Evolutionary conservation across 2,329 filamentous ascomycete species (phyloP), one percentile per base, ranked within the genome.

Genomic region (Fusarium algeriense): DNA sequence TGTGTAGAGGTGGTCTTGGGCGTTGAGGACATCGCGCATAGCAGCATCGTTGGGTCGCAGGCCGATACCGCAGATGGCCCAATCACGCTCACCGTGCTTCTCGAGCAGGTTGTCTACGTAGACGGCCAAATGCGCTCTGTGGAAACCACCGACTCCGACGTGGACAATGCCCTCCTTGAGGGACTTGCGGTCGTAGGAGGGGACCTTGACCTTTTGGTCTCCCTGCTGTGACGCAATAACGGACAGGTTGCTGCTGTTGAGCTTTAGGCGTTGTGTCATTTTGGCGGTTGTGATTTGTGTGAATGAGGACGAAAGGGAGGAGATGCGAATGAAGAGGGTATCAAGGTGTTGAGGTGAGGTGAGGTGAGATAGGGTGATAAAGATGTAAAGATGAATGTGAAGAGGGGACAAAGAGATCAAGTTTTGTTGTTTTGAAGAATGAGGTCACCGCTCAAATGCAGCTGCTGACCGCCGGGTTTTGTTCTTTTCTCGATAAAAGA

Each of bases 121-220:
- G 70, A 87, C 84, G 23, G 85, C 85, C 77, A 87, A 74, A 62
- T 87, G 85, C 26, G 85, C 85, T 70, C 85, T 80, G 81, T 87
- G 85, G 80, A 87, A 87, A 75, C 85, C 85, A 67, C 85, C 85
- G 15, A 87, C 85, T 54, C 85, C 85, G 60, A 87, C 78, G 77
- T 87, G 85, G 48, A 87, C 85, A 56, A 87, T 86, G 40, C 85
- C 85, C 75, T 87, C 84, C 80, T 86, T 87, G 69, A 86, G 80
- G 41, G 77, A 79, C 67, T 72, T 71, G 67, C 85, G 84, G 53
- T 79, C 76, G 75, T 87, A 87, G 63, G 78, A 82, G 7, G 84
- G 84, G 43, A 83, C 70, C 23, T 72, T 44, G 10, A 79, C 73
- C 37, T 50, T 71, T 5, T 50, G 60, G 32, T 64, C 45, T 34